Percentiles rank a stretch among this genome's conserved stretches.
Evolutionary conservation across 495 filamentous ascomycete genomes (phyloP).

Genomic region (Neurospora sp.): DNA sequence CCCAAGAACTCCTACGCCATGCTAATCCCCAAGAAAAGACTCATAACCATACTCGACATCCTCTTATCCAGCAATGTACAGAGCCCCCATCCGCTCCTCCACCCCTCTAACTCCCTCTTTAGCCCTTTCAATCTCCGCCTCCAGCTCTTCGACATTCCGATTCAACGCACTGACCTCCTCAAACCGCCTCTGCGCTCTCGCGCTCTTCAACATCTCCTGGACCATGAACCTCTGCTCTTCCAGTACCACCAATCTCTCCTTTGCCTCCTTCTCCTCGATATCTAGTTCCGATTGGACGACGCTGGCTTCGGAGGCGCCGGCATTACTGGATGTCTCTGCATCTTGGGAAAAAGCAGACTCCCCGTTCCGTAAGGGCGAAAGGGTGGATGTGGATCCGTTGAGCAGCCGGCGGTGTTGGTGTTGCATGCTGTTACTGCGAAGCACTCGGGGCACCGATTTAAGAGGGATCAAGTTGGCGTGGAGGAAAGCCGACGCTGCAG

Average conservation of each 20-base stretch:
- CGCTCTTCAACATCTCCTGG: conserved; percentile 74
- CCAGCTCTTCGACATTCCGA: conserved; percentile 76
- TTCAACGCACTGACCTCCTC: conserved; percentile 79
- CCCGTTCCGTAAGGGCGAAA: conserved; percentile 33
- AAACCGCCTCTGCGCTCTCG: conserved; percentile 70
- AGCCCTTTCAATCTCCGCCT: conserved; percentile 67
- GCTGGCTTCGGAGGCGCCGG: conserved; percentile 41
- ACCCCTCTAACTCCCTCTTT: conserved; percentile 43
- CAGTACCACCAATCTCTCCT: conserved; percentile 76
- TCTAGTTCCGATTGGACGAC: conserved; percentile 65
- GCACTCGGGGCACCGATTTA: conserved; percentile 71
- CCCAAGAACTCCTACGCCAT: not conserved
- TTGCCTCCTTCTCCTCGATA: conserved; percentile 75
- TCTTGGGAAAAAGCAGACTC: conserved; percentile 34
- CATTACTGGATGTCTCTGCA: conserved; percentile 51
- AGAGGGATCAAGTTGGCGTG: conserved; percentile 89
- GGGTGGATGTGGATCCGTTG: conserved; percentile 11
- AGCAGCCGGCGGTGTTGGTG: conserved; percentile 29
- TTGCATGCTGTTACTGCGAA: conserved; percentile 51
- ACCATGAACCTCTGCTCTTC: conserved; percentile 95
- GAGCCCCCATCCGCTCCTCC: conserved; percentile 41
- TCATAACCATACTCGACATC: not conserved
- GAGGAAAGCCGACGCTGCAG: conserved; percentile 73
- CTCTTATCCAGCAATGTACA: conserved; percentile 25
- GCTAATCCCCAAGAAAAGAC: not conserved